These are phyloP conservation scores for Pseudonectria buxi DNA, from an alignment of 2,329 filamentous ascomycete species.

Conservation along the genomic window DNA sequence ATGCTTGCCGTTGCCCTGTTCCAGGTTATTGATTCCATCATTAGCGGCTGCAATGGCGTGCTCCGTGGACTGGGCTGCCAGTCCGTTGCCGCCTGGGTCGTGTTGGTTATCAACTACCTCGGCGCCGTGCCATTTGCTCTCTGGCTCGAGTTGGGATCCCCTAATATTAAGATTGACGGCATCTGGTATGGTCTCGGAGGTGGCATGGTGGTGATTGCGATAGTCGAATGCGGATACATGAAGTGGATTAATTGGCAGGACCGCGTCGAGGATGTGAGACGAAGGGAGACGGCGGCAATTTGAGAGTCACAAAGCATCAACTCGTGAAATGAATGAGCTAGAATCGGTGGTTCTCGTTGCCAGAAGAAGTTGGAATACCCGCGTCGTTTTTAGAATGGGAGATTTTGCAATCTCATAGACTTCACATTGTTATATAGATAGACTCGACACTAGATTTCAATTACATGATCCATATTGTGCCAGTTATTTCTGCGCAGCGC, in stretches of 20 bases:
- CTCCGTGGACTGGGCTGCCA: slow-evolving; percentile 34
- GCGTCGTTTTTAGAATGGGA: no score
- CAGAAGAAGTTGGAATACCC: no score
- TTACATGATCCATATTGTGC: no score
- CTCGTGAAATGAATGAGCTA: no score
- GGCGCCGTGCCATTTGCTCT: slow-evolving; percentile 31
- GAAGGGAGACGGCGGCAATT: slow-evolving; percentile 10
- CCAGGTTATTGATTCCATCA: slow-evolving; percentile 7
- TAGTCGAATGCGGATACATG: slow-evolving; percentile 18
- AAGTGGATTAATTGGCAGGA: slow-evolving; percentile 18
- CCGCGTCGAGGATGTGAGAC: slow-evolving; percentile 16
- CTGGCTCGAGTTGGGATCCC: slow-evolving; percentile 31
- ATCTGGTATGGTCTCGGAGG: slow-evolving; percentile 18
- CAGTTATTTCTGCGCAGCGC: no score
- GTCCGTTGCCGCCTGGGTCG: slow-evolving; percentile 29
- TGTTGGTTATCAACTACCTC: slow-evolving; percentile 31
- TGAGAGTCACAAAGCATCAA: slow-evolving; percentile 17
- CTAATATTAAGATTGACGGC: slow-evolving; percentile 21
- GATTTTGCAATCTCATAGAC: no score
- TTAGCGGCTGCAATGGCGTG: slow-evolving; percentile 28
- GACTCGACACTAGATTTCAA: no score
- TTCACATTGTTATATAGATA: no score
- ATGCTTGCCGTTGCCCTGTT: slow-evolving; percentile 7
- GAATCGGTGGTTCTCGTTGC: no score
- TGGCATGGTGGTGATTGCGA: slow-evolving; percentile 18